A percentile compares a stretch with the other conserved stretches of the same genome.
These are phyloP conservation scores for Trametes elegans DNA, from an alignment of 768 basidiomycete genomes.

Conservation along the genomic window DNA sequence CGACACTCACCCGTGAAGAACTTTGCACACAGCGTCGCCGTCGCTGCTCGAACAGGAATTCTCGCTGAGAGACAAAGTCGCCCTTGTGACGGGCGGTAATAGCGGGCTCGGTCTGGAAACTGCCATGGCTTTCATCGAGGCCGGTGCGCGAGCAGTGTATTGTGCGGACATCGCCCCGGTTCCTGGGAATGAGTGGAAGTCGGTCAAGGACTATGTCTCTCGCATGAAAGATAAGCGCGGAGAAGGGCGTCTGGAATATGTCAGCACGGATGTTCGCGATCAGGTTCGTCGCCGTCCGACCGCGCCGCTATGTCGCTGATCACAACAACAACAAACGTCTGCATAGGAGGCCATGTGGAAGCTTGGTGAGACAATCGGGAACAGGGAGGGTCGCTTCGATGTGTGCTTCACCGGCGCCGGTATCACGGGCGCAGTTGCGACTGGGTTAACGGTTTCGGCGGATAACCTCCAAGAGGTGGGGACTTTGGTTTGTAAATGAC, in stretches of 20 bases:
- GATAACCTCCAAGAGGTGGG: slow-evolving; percentile 57
- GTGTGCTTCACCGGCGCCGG: slow-evolving; percentile 77
- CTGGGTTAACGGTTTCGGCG: slow-evolving; percentile 62
- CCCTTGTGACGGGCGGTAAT: slow-evolving; percentile 38
- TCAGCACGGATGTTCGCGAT: slow-evolving; percentile 60
- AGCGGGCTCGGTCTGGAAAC: slow-evolving; percentile 74
- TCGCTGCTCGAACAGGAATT: background rate
- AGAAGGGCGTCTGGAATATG: slow-evolving; percentile 51
- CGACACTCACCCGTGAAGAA: background rate
- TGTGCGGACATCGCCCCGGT: slow-evolving; percentile 58
- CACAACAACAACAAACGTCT: background rate
- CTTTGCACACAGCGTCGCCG: background rate
- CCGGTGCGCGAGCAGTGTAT: slow-evolving; percentile 62
- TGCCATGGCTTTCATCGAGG: slow-evolving; percentile 70
- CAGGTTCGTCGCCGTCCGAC: slow-evolving; percentile 36
- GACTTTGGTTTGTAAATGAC: background rate
- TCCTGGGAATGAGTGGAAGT: slow-evolving; percentile 56
- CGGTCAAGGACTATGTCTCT: slow-evolving; percentile 44
- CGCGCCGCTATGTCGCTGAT: background rate
- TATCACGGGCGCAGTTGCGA: slow-evolving; percentile 45
- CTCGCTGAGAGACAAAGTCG: slow-evolving; percentile 28
- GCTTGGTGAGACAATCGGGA: slow-evolving; percentile 53
- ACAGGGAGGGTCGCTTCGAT: slow-evolving; percentile 69
- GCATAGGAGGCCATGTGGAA: slow-evolving; percentile 41
- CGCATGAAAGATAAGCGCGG: slow-evolving; percentile 15